phyloP scores from a whole-genome alignment of 495 filamentous ascomycete species.

The Xylaria bambusicola region DNA sequence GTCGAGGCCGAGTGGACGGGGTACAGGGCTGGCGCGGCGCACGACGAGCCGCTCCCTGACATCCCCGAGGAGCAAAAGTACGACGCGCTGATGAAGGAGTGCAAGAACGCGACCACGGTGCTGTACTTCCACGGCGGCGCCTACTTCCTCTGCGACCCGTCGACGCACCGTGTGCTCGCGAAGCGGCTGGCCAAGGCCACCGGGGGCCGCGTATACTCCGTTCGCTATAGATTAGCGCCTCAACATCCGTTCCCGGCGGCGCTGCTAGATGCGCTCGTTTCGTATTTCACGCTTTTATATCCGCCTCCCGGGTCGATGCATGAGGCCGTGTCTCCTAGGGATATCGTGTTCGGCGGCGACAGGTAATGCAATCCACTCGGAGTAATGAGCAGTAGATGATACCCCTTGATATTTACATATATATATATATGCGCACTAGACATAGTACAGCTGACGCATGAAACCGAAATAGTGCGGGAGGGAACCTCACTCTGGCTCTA shows the following conservation, averaged over 20 bases:
- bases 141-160: constrained; percentile 79
- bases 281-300: constrained; percentile 81
- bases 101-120: constrained; percentile 64
- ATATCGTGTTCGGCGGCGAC: constrained; percentile 84
- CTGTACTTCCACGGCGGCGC: constrained; percentile 91
- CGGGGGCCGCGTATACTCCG: constrained; percentile 65
- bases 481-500: constrained; percentile 71
- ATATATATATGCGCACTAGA: no score
- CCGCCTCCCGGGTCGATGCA: constrained; percentile 76
- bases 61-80: constrained; percentile 75
- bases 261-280: constrained; percentile 77
- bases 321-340: constrained; percentile 62
- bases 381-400: no score
- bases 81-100: constrained; percentile 68
- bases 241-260: constrained; percentile 82
- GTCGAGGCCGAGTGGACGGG: constrained; percentile 91
- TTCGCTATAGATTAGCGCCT: constrained; percentile 87
- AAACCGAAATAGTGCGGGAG: constrained; percentile 64
- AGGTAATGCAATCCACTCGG: no score
- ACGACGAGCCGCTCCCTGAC: constrained; percentile 55
- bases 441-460: background rate
- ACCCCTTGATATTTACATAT: no score
- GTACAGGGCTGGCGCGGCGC: constrained; percentile 59
- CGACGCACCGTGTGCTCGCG: constrained; percentile 56
- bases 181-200: constrained; percentile 52